These are phyloP conservation scores for Coprinopsis marcescibilis DNA, from an alignment of 768 basidiomycete species.

Conservation along the genomic window DNA sequence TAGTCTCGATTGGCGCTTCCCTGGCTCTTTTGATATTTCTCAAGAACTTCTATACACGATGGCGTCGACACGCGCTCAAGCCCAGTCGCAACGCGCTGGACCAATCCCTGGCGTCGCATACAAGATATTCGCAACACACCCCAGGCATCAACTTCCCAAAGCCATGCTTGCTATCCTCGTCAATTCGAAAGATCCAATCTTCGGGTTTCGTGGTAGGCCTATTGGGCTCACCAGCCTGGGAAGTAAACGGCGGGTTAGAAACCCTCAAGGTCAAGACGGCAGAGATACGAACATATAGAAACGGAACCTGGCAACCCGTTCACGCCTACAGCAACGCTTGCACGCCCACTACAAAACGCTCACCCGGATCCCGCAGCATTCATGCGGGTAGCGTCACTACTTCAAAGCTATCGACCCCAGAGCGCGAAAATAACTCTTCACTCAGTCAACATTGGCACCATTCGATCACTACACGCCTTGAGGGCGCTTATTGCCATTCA, in stretches of 20 bases:
- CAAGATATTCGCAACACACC: no score
- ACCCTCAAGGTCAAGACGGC: not conserved
- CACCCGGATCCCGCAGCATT: no score
- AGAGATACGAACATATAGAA: not conserved
- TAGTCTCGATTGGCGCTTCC: not conserved
- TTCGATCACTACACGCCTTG: no score
- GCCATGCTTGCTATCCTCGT: not conserved
- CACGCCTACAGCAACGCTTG: no score
- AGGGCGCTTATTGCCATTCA: no score
- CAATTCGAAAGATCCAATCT: not conserved
- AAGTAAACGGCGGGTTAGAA: not conserved
- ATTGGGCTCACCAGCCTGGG: slow-evolving; percentile 1
- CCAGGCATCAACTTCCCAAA: not conserved
- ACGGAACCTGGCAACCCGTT: not conserved
- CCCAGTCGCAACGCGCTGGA: no score
- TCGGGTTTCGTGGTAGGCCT: not conserved
- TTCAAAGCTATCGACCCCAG: no score
- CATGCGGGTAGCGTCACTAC: no score
- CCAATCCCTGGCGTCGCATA: no score
- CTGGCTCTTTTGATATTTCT: not conserved
- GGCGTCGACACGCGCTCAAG: not conserved
- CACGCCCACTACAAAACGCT: no score
- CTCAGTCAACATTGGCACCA: no score
- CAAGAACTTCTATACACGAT: not conserved
- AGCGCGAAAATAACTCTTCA: no score